Conservation (phyloP, 2,329 filamentous ascomycete genomes). For the Penicillium sp. region DNA sequence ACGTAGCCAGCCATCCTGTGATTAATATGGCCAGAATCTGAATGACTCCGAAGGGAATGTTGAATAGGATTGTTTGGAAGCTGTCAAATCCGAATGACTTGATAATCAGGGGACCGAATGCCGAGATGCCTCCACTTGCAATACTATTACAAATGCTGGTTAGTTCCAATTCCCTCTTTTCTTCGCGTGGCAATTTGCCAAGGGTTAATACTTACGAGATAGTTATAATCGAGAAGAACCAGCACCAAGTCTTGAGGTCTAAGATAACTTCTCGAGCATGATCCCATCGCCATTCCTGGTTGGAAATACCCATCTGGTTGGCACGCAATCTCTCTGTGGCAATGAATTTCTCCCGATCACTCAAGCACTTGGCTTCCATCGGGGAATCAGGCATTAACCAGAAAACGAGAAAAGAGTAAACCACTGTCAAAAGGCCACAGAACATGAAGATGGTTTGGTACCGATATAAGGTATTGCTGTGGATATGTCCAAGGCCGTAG, state of each 20-base stretch:
- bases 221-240: constrained; percentile 22
- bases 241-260: constrained; percentile 34
- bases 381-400: constrained; percentile 45
- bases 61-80: constrained; percentile 37
- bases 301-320: constrained; percentile 50
- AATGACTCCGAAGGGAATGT: constrained; percentile 35
- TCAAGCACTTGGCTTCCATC: constrained; percentile 43
- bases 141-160: constrained; percentile 19
- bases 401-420: constrained; percentile 41
- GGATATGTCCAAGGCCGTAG: constrained; percentile 52
- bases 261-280: constrained; percentile 36
- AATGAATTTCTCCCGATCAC: constrained; percentile 23
- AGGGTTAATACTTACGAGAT: constrained; percentile 15
- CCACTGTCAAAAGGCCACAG: constrained; percentile 46
- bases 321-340: constrained; percentile 48
- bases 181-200: background rate
- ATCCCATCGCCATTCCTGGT: constrained; percentile 45
- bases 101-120: constrained; percentile 37
- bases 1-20: constrained; percentile 35
- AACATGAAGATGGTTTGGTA: constrained; percentile 47
- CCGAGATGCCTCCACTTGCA: constrained; percentile 33
- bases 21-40: constrained; percentile 32
- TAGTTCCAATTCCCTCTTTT: background rate
- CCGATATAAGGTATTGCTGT: constrained; percentile 36
- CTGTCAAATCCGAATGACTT: constrained; percentile 36